Base-by-base conservation (phyloP, 805 yeast genomes). In the Millerozyma acaciae region DNA sequence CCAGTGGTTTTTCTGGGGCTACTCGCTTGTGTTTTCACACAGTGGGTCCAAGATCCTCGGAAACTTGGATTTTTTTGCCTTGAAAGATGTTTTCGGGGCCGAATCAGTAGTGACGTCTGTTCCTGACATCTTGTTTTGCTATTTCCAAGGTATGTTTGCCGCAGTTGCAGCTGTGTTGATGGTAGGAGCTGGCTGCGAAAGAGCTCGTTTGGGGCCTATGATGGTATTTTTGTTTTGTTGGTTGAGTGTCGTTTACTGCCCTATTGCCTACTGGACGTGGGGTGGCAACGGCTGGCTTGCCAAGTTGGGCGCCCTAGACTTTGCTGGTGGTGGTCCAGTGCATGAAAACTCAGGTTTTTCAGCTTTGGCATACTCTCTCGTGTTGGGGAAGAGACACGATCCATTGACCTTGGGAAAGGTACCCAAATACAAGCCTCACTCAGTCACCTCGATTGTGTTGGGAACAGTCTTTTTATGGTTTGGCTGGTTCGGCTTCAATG, bases 1-100 rank as follows among this genome's bases (percentile, higher is more conserved):
- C 75, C 96, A 93, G 60, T 90, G 98, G 97, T 93, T 88, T 63
- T 89, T 88, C 69, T 88, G 97, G 96, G 98, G 97, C 42, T 90
- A 84, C 62, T 85, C 97, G 9, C 72, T 93, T 37, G 81, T 87
- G 13, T 90, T 90, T 57, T 72, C 90, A 16, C 85, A 81, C 54
- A 74, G 77, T 29, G 57, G 60, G 24, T 73, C 85, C 9, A 71
- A 66, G 13, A 84, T 88, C 61, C 69, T 87, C 45, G 98, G 98
- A 36, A 76, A 86, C 40, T 68, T 90, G 55, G 74, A 74, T 49
- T 81, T 85, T 62, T 87, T 90, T 55, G 80, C 88, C 43, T 70
- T 90, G 51, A 83, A 71, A 72, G 68, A 82, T 39, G 94, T 84
- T 15, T 74, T 89, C 18, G 97, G 95, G 43, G 84, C 81, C 8